Conservation (phyloP, 257 asterid species). For the Ehretia macrophylla region DNA sequence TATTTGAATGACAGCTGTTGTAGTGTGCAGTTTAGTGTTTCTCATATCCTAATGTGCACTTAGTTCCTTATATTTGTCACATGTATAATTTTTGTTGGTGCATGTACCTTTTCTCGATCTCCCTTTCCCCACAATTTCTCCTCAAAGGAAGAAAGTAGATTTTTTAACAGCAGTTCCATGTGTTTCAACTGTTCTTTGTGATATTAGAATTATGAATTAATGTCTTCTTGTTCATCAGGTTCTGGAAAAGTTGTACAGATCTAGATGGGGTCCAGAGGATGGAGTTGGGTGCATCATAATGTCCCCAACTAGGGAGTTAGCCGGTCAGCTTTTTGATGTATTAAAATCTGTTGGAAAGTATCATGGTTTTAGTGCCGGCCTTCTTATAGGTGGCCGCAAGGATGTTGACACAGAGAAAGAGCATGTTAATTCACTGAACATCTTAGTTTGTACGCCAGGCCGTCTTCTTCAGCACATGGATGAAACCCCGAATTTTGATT, state of each 20-base stretch:
- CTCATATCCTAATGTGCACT: too few species aligned
- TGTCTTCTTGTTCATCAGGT: slow-evolving; percentile 40
- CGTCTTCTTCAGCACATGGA: slow-evolving; percentile 99
- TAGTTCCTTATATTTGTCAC: too few species aligned
- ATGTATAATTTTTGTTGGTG: too few species aligned
- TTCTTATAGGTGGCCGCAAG: slow-evolving; percentile 91
- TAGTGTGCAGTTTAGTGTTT: too few species aligned
- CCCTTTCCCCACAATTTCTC: too few species aligned
- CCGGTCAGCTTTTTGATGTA: slow-evolving; percentile 75
- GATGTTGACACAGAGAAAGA: slow-evolving; percentile 88
- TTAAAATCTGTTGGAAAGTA: slow-evolving; percentile 68
- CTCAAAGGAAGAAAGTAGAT: too few species aligned
- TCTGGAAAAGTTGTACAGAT: slow-evolving; percentile 69
- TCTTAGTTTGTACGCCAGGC: slow-evolving; percentile 95
- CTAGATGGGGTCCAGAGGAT: slow-evolving; percentile 95
- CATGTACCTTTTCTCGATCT: too few species aligned
- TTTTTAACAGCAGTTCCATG: too few species aligned
- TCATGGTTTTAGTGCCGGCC: slow-evolving; percentile 96
- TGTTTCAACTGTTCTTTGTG: not conserved
- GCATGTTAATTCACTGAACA: slow-evolving; percentile 68
- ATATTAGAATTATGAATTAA: not conserved
- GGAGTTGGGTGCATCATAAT: slow-evolving; percentile 94
- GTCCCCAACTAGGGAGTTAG: slow-evolving; percentile 96
- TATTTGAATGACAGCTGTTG: too few species aligned
- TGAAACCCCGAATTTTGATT: slow-evolving; percentile 89